Base-by-base conservation (phyloP, 164 flowering plant genomes). In the Brasenia schreberi region DNA sequence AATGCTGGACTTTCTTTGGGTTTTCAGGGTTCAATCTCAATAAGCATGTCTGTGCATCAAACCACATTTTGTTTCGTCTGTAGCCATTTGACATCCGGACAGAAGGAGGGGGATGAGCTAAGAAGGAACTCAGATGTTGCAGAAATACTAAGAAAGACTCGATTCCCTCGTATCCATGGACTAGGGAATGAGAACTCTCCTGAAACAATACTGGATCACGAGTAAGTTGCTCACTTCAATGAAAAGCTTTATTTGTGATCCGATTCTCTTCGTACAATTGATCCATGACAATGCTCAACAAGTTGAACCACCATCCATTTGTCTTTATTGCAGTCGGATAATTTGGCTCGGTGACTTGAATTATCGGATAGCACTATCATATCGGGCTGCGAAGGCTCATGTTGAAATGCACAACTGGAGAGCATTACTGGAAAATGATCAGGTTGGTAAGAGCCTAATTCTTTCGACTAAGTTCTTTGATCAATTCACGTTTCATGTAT, bases 301-400 rank as follows among this genome's bases (percentile, higher is more conserved):
- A 49, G 56, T 9, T 14, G 56, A 49, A 49, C 4, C 39, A 33
- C 39, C 39, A 33, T 33, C 39, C 39, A 33, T 49, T 49, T 49
- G 56, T 49, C 16, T 4, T 61, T 68, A 61, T 17, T 80, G 52
- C 71, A 92, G 99, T 77, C 94, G 97, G 71, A 74, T 94, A 18
- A 87, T 94, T 65, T 94, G 98, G 98, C 95, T 94, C 45, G 98
- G 98, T 53, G 99, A 94, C 72, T 81, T 94, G 76, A 94, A 92
- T 73, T 94, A 94, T 64, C 85, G 97, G 43, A 88, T 94, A 62
- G 89, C 97, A 5, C 84, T 92, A 17, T 88, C 97, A 16, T 92
- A 94, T 79, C 92, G 90, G 7, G 76, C 81, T 73, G 96, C 94
- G 19, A 94, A 94, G 78, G 92, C 97, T 64, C 94, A 92, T 62